These are phyloP conservation scores for Zymoseptoria brevis DNA, from an alignment of 2,329 filamentous ascomycete species.

Conservation along the genomic window DNA sequence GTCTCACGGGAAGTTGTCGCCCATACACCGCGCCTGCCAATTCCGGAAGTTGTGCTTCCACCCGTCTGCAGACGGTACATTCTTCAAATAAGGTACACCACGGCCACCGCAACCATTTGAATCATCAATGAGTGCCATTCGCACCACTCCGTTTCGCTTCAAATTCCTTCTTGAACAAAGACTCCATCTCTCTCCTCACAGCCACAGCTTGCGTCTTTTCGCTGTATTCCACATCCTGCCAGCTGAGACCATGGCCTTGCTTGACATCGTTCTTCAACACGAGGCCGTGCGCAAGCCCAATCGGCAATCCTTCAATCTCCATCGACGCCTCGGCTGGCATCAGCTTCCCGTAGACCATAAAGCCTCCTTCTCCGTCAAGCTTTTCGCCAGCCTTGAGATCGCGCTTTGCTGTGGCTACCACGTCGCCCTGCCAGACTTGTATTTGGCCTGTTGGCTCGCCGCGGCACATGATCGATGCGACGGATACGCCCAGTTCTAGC, in stretches of 20 bases:
- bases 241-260: constrained; percentile 38
- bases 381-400: constrained; percentile 39
- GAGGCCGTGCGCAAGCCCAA: constrained; percentile 38
- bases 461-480: constrained; percentile 40
- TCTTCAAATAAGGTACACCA: background rate
- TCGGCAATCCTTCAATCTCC: constrained; percentile 36
- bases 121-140: constrained; percentile 1
- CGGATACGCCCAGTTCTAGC: constrained; percentile 39
- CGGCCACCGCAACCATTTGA: background rate
- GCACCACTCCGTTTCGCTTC: constrained; percentile 3
- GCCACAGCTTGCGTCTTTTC: constrained; percentile 33
- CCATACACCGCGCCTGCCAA: background rate
- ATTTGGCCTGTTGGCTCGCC: constrained; percentile 41
- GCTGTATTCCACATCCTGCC: constrained; percentile 40
- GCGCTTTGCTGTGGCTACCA: constrained; percentile 41
- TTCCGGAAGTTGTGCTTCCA: background rate
- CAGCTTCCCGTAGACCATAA: constrained; percentile 40
- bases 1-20: no score
- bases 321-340: constrained; percentile 36
- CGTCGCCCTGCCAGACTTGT: constrained; percentile 39
- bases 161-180: constrained; percentile 26
- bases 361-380: constrained; percentile 41
- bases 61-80: background rate
- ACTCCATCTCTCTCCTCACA: constrained; percentile 40
- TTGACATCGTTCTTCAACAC: constrained; percentile 35